These are phyloP conservation scores for Sporisorium sorghi DNA, from an alignment of 1,284 basidiomycete genomes.

Conservation along the genomic window DNA sequence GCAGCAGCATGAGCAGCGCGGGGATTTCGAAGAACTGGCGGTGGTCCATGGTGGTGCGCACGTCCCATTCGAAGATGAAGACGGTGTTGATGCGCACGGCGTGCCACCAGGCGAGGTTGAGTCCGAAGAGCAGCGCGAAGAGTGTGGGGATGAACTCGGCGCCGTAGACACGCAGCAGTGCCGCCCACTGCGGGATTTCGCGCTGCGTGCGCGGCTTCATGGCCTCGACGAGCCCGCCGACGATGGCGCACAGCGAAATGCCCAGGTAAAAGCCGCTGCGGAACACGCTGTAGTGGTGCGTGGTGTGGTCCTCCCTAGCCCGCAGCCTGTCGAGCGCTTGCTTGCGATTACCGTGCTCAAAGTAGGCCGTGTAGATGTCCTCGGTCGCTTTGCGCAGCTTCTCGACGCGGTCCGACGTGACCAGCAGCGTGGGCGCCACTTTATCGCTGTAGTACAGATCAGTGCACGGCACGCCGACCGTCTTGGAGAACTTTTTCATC, in stretches of 20 bases:
- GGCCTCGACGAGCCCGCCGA: constrained; percentile 78
- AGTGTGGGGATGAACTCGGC: constrained; percentile 80
- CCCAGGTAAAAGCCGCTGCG: constrained; percentile 80
- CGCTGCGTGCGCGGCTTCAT: constrained; percentile 75
- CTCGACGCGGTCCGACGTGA: constrained; percentile 75
- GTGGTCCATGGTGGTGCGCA: constrained; percentile 80
- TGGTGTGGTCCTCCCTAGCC: constrained; percentile 69
- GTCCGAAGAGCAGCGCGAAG: constrained; percentile 80
- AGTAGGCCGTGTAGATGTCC: constrained; percentile 63
- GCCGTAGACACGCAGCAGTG: constrained; percentile 83
- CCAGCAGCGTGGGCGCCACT: constrained; percentile 72
- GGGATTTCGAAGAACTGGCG: constrained; percentile 88
- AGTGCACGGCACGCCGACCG: constrained; percentile 77
- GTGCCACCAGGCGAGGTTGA: constrained; percentile 85
- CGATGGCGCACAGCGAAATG: constrained; percentile 79
- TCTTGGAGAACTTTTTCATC: constrained; percentile 92
- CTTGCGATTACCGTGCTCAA: constrained; percentile 84
- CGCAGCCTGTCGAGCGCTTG: constrained; percentile 80
- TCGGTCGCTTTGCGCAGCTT: constrained; percentile 76
- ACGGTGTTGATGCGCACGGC: constrained; percentile 83
- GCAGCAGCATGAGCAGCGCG: constrained; percentile 79
- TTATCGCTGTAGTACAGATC: constrained; percentile 81
- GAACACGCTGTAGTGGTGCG: constrained; percentile 78
- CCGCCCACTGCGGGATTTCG: constrained; percentile 78
- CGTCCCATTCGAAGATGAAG: constrained; percentile 82